A percentile compares a stretch with the other conserved stretches of the same genome.
These are phyloP conservation scores for Tritrichomonas foetus DNA, from an alignment of 208 protist species.

Conservation along the genomic window DNA sequence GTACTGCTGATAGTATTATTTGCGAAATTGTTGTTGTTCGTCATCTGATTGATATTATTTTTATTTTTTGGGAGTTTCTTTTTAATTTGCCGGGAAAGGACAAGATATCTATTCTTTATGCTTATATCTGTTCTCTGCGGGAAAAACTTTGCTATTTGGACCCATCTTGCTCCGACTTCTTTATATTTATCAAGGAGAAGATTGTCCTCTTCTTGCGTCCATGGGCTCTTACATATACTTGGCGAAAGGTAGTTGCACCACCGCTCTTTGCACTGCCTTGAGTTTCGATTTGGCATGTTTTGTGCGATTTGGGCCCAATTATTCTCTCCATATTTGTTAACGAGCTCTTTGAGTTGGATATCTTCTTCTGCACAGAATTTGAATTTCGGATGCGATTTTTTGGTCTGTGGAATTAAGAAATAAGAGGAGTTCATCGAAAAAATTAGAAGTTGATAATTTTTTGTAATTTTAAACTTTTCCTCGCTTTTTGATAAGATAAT, in stretches of 20 bases:
- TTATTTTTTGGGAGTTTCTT: no score
- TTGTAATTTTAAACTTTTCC: no score
- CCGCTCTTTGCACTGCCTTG: not conserved
- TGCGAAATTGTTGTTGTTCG: no score
- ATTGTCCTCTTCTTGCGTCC: not conserved
- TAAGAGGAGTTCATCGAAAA: no score
- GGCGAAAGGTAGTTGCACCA: not conserved
- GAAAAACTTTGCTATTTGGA: constrained; percentile 3
- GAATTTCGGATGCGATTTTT: not conserved
- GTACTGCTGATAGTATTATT: no score
- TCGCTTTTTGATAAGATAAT: no score
- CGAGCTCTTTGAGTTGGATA: not conserved
- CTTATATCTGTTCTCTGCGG: not conserved
- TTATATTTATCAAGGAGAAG: not conserved
- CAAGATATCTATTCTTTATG: not conserved
- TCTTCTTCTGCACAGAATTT: not conserved
- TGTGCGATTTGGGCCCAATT: not conserved
- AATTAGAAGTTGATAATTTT: no score
- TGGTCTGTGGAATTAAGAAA: no score
- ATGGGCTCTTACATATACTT: not conserved
- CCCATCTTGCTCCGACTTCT: not conserved
- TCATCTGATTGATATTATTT: no score
- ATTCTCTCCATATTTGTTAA: not conserved
- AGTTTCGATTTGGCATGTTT: not conserved
- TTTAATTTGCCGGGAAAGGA: not conserved